phyloP scores from a whole-genome alignment of 2,329 filamentous ascomycete species.

The Rhynchosporium graminicola region DNA sequence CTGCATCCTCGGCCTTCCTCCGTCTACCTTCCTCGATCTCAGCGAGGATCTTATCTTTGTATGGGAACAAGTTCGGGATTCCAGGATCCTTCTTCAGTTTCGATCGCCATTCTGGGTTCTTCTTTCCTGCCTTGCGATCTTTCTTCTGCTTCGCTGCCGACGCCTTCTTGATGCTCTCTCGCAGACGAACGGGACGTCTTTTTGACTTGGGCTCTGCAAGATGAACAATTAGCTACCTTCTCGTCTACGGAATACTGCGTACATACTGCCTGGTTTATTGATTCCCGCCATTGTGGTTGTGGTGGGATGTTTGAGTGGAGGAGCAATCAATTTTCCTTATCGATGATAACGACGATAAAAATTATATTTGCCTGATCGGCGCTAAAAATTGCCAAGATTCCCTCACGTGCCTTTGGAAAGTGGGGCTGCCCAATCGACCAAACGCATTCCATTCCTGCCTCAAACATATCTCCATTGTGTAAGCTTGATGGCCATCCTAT shows the following conservation, averaged over 20 bases:
- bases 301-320: slow-evolving; percentile 3
- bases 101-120: slow-evolving; percentile 96
- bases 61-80: slow-evolving; percentile 95
- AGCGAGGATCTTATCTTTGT: slow-evolving; percentile 91
- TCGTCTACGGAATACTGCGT: neutral
- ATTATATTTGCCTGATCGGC: slow-evolving; percentile 13
- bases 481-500: neutral
- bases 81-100: slow-evolving; percentile 97
- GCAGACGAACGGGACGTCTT: slow-evolving; percentile 82
- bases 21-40: slow-evolving; percentile 90
- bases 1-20: slow-evolving; percentile 77
- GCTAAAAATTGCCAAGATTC: slow-evolving; percentile 9
- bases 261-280: slow-evolving; percentile 42
- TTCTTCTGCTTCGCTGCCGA: slow-evolving; percentile 90
- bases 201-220: slow-evolving; percentile 87
- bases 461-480: neutral
- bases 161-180: slow-evolving; percentile 95
- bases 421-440: neutral
- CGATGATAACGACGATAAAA: slow-evolving; percentile 9
- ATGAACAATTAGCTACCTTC: slow-evolving; percentile 23
- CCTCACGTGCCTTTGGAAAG: slow-evolving; percentile 4
- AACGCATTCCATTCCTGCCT: neutral
- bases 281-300: slow-evolving; percentile 37
- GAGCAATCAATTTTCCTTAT: slow-evolving; percentile 8
- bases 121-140: slow-evolving; percentile 83